Percentiles rank a stretch among this genome's conserved stretches.
Conservation (phyloP, 495 filamentous ascomycete species). For the Trichoderma asperelloides region DNA sequence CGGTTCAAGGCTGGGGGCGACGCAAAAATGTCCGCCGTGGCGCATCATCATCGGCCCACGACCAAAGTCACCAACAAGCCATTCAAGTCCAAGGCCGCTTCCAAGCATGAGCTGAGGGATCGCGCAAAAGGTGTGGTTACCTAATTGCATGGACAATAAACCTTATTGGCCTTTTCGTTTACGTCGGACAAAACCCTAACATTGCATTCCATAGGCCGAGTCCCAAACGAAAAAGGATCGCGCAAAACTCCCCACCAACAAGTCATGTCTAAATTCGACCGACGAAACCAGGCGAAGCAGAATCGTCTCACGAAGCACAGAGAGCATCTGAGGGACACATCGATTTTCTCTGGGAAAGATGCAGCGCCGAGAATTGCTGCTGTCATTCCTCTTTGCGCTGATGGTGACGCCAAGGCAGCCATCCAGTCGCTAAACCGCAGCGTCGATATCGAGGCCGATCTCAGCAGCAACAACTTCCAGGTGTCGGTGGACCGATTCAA, state of each 20-base stretch:
- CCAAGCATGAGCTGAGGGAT: constrained; percentile 76
- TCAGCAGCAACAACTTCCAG: constrained; percentile 48
- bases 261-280: constrained; percentile 92
- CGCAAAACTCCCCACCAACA: constrained; percentile 91
- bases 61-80: constrained; percentile 78
- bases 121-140: constrained; percentile 60
- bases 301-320: constrained; percentile 69
- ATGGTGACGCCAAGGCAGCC: constrained; percentile 55
- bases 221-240: constrained; percentile 44
- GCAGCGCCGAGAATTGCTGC: constrained; percentile 89
- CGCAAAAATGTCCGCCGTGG: constrained; percentile 52
- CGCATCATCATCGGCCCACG: constrained; percentile 84
- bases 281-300: constrained; percentile 87
- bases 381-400: constrained; percentile 70
- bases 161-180: not conserved
- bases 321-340: constrained; percentile 64
- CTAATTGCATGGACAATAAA: not conserved
- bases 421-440: constrained; percentile 65
- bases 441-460: constrained; percentile 67
- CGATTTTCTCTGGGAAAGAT: constrained; percentile 73
- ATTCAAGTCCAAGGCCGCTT: constrained; percentile 85
- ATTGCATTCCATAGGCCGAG: constrained; percentile 24
- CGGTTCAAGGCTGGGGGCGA: constrained; percentile 77
- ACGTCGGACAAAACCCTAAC: constrained; percentile 13
- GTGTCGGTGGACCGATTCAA: constrained; percentile 82